These are phyloP conservation scores for Artemisia tridentata DNA, from an alignment of 129 eudicot genomes.

Conservation along the genomic window DNA sequence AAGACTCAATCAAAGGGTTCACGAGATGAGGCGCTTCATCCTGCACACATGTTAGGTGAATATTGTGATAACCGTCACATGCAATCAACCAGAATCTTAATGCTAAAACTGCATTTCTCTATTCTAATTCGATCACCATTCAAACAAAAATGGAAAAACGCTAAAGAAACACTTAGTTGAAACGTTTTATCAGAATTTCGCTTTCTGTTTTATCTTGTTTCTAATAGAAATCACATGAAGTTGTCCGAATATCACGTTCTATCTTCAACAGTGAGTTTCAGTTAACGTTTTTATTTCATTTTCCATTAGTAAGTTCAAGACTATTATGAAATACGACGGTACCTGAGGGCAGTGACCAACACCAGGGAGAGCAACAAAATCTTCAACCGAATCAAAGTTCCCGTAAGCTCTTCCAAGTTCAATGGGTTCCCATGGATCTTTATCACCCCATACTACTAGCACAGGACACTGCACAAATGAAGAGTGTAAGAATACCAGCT, in stretches of 20 bases:
- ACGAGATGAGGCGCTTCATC: slow-evolving; percentile 96
- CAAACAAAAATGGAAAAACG: not conserved
- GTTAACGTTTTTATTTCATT: not conserved
- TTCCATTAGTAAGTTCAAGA: too few relatives aligned
- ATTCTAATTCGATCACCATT: not conserved
- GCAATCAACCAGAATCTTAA: not conserved
- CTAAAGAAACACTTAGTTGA: not conserved
- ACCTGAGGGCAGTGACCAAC: slow-evolving; percentile 99
- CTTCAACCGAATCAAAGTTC: slow-evolving; percentile 66
- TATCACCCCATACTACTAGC: slow-evolving; percentile 93
- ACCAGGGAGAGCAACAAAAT: slow-evolving; percentile 69
- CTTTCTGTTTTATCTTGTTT: too few relatives aligned
- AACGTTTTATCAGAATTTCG: too few relatives aligned
- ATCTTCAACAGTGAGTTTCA: not conserved
- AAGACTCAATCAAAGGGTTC: slow-evolving; percentile 74
- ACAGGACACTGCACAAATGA: slow-evolving; percentile 73
- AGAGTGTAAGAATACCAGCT: slow-evolving; percentile 3
- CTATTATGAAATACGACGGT: not conserved
- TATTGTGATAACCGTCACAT: not conserved
- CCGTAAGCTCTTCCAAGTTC: slow-evolving; percentile 87
- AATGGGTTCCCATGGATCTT: slow-evolving; percentile 99
- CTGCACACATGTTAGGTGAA: slow-evolving; percentile 38
- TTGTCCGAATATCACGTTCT: not conserved
- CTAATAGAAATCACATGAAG: not conserved
- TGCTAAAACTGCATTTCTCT: not conserved